Conservation (phyloP, 192 early-diverging fungal genomes). For the Podochytrium sp. region DNA sequence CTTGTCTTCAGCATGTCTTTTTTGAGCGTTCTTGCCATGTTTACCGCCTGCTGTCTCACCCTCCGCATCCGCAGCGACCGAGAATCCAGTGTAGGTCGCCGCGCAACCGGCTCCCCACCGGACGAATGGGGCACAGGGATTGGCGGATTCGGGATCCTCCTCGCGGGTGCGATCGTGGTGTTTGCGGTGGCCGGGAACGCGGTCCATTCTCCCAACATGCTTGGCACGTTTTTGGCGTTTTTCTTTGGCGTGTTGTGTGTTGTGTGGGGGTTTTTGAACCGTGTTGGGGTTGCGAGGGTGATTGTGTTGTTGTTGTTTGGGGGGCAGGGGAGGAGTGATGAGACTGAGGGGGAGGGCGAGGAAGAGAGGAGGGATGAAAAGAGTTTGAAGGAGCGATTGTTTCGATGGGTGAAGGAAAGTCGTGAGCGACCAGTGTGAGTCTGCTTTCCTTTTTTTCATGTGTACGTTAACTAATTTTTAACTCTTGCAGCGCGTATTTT, state of each 20-base stretch:
- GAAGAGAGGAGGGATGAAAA: background rate
- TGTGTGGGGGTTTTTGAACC: conserved; percentile 44
- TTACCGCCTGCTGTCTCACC: conserved; percentile 48
- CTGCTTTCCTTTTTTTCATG: background rate
- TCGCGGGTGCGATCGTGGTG: conserved; percentile 32
- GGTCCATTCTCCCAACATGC: conserved; percentile 45
- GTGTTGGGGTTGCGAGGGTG: conserved; percentile 45
- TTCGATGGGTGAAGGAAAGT: conserved; percentile 41
- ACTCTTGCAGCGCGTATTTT: conserved; percentile 50
- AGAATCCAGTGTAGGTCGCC: background rate
- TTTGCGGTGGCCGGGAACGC: conserved; percentile 51
- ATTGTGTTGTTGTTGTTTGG: conserved; percentile 12
- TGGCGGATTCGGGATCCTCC: conserved; percentile 35
- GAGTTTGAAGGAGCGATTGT: background rate
- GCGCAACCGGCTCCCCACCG: background rate
- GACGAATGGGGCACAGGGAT: conserved; percentile 15
- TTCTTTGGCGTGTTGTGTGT: conserved; percentile 47
- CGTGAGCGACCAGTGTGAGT: conserved; percentile 48
- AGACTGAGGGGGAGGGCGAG: background rate
- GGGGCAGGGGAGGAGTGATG: background rate
- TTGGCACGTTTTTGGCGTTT: conserved; percentile 55
- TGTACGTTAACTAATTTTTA: background rate
- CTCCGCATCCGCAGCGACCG: conserved; percentile 51
- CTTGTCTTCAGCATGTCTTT: conserved; percentile 61
- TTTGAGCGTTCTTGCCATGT: conserved; percentile 50